Percentiles rank a stretch among this genome's conserved stretches.
These are phyloP conservation scores for Kuraishia molischiana DNA, from an alignment of 805 yeast species.

Conservation along the genomic window DNA sequence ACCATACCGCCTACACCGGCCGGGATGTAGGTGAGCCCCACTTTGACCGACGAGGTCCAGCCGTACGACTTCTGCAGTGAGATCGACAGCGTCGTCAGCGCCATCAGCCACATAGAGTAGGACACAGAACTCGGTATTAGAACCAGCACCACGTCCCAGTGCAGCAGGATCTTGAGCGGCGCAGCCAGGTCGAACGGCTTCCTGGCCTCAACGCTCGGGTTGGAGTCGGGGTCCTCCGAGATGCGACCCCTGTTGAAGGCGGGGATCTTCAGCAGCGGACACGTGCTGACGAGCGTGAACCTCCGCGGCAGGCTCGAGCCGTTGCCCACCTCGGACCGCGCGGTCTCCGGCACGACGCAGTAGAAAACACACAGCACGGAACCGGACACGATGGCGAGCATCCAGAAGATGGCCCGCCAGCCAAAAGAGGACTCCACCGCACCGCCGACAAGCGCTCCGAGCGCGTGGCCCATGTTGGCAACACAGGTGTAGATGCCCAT, in stretches of 20 bases:
- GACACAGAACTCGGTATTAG: slow-evolving; percentile 52
- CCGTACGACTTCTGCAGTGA: slow-evolving; percentile 38
- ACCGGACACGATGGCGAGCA: slow-evolving; percentile 58
- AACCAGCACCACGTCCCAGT: slow-evolving; percentile 34
- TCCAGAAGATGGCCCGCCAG: slow-evolving; percentile 80
- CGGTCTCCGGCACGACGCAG: slow-evolving; percentile 63
- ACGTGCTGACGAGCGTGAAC: slow-evolving; percentile 1
- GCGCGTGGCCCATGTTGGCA: slow-evolving; percentile 62
- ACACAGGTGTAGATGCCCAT: slow-evolving; percentile 60
- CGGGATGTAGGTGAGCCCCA: slow-evolving; percentile 69
- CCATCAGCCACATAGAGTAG: slow-evolving; percentile 63
- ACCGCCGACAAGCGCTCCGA: slow-evolving; percentile 68
- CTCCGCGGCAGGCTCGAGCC: slow-evolving; percentile 48
- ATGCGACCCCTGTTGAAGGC: background rate
- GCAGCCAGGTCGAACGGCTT: slow-evolving; percentile 19
- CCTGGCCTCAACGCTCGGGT: slow-evolving; percentile 2
- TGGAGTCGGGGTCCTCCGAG: background rate
- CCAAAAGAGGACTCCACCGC: slow-evolving; percentile 39
- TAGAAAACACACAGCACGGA: slow-evolving; percentile 22
- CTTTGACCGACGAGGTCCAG: slow-evolving; percentile 35
- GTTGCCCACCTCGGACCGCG: slow-evolving; percentile 63
- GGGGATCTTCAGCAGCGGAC: slow-evolving; percentile 1
- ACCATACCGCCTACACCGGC: slow-evolving; percentile 58
- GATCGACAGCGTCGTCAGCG: slow-evolving; percentile 56
- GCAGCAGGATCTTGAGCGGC: slow-evolving; percentile 31